Conservation (phyloP, 2,329 filamentous ascomycete genomes). For the Dothistroma septosporum region DNA sequence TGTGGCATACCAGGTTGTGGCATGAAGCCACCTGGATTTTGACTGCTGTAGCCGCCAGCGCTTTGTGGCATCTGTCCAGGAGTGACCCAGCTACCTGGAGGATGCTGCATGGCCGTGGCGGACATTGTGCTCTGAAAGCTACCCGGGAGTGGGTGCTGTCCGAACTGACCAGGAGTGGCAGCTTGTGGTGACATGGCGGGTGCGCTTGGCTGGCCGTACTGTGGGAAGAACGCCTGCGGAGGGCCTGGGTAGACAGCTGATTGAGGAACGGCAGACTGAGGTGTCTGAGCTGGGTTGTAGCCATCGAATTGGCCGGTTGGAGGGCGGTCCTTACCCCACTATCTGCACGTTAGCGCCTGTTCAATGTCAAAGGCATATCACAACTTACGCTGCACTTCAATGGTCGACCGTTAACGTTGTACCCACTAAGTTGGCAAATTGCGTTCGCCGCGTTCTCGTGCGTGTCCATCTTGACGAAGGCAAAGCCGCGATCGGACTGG, state of each 20-base stretch:
- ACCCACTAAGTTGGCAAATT: constrained; percentile 95
- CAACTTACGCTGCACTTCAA: constrained; percentile 96
- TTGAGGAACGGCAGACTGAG: constrained; percentile 42
- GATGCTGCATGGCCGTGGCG: constrained; percentile 25
- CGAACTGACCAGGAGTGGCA: constrained; percentile 53
- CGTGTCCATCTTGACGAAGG: constrained; percentile 98
- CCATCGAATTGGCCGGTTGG: constrained; percentile 79
- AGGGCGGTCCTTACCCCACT: constrained; percentile 99
- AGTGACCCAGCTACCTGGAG: constrained; percentile 45
- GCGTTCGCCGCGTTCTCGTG: constrained; percentile 98
- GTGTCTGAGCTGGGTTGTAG: constrained; percentile 70
- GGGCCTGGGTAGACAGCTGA: constrained; percentile 66
- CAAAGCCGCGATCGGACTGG: constrained; percentile 95
- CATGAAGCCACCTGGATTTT: constrained; percentile 46
- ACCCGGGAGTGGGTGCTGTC: constrained; percentile 57
- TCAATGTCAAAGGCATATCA: constrained; percentile 1
- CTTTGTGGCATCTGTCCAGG: constrained; percentile 50
- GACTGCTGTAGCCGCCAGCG: constrained; percentile 73
- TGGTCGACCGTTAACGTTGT: constrained; percentile 94
- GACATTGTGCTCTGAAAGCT: constrained; percentile 55
- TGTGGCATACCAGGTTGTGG: constrained; percentile 49
- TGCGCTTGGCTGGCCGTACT: constrained; percentile 71
- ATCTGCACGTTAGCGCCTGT: constrained; percentile 32
- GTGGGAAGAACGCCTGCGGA: constrained; percentile 76
- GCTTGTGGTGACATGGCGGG: constrained; percentile 56